phyloP scores from a whole-genome alignment of 169 alveolate genomes.

The Theileria equi region DNA sequence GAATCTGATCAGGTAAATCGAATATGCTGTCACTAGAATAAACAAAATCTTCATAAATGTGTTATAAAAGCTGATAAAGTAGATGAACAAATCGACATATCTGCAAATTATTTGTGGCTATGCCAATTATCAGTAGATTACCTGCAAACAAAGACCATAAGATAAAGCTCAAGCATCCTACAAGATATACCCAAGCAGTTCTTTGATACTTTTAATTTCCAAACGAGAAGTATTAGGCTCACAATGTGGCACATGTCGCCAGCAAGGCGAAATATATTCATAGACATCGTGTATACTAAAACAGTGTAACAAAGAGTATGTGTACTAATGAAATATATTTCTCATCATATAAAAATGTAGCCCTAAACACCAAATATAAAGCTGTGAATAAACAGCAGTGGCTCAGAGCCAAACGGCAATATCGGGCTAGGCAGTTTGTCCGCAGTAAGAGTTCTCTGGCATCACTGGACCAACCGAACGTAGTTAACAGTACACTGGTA shows the following conservation, averaged over 20 bases:
- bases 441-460: too few relatives aligned
- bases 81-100: constrained; percentile 81
- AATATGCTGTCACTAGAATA: constrained; percentile 83
- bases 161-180: constrained; percentile 93
- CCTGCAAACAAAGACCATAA: constrained; percentile 89
- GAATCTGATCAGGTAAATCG: constrained; percentile 82
- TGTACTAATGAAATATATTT: not conserved
- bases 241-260: constrained; percentile 92
- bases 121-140: constrained; percentile 61
- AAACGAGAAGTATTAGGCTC: constrained; percentile 87
- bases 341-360: not conserved
- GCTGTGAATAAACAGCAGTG: too few relatives aligned
- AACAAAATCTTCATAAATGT: constrained; percentile 89
- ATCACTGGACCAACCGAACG: too few relatives aligned
- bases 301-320: not conserved
- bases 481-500: too few relatives aligned
- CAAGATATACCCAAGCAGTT: constrained; percentile 93
- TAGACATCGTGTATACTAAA: constrained; percentile 59
- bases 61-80: constrained; percentile 88
- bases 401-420: too few relatives aligned
- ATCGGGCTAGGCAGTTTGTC: too few relatives aligned
- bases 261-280: constrained; percentile 89
- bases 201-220: constrained; percentile 85
- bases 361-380: too few relatives aligned
- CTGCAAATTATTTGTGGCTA: constrained; percentile 6